phyloP scores from a whole-genome alignment of 192 early-diverging fungal species.

The Backusella liffmaniae region DNA sequence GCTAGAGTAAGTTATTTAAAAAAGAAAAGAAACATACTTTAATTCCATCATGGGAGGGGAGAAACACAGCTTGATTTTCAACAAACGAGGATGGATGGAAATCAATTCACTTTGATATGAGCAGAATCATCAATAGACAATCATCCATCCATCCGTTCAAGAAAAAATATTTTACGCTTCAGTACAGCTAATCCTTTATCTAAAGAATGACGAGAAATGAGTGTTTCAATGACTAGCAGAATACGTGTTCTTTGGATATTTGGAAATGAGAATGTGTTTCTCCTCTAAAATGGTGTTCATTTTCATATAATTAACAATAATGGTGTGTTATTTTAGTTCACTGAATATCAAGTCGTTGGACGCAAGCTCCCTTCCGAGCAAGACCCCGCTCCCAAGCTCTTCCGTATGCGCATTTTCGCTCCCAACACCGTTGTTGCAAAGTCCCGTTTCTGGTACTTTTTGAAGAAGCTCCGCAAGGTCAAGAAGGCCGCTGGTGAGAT shows the following conservation, averaged over 20 bases:
- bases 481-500: slow-evolving; percentile 99
- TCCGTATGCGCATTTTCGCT: slow-evolving; percentile 98
- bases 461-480: slow-evolving; percentile 98
- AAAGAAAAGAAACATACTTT: background rate
- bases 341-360: slow-evolving; percentile 79
- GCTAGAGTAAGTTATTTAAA: slow-evolving; percentile 18
- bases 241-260: background rate
- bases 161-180: background rate
- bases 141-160: slow-evolving; percentile 20
- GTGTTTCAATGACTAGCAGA: background rate
- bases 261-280: background rate
- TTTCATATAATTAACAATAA: background rate
- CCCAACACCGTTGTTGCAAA: slow-evolving; percentile 98
- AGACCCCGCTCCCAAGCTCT: slow-evolving; percentile 92
- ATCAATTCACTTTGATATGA: background rate
- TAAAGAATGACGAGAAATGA: background rate
- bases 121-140: background rate
- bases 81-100: slow-evolving; percentile 10
- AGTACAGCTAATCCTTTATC: background rate
- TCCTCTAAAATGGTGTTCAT: background rate
- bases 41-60: background rate
- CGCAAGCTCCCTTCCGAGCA: slow-evolving; percentile 91
- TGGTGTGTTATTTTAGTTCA: slow-evolving; percentile 13
- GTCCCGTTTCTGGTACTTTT: slow-evolving; percentile 99
- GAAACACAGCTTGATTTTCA: background rate